Evolutionary conservation across 768 basidiomycete species (phyloP), one percentile per base, ranked within the genome.

Genomic region (Kwoniella mangroviensis): DNA sequence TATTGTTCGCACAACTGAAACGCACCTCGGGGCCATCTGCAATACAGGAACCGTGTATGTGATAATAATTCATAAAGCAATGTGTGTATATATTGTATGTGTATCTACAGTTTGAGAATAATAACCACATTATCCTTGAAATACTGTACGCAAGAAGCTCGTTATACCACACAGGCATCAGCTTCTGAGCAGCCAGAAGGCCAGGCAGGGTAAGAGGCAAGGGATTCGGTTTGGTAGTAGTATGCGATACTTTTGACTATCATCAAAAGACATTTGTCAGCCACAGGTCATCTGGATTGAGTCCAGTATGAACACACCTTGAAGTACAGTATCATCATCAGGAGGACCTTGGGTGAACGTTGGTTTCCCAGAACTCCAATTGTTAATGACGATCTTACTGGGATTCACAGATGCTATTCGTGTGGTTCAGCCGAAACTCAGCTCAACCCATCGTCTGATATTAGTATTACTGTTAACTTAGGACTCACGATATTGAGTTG

Each of bases 281-380:
- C 45, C 15, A 7, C 26, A 13, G 19, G 15, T 21, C 45, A 62
- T 19, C 41, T 43, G 22, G 49, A 28, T 34, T 9, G 34, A 7
- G 60, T 15, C 15, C 45, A 49, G 60, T 19, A 15, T 13, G 2
- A 22, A 51, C 67, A 34, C 45, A 72, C 71, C 65, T 22, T 58
- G 64, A 51, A 75, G 40, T 45, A 69, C 65, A 13, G 66, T 64
- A 42, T 71, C 70, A 10, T 65, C 21, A 7, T 54, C 63, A 9
- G 73, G 73, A 42, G 73, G 73, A 61, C 66, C 67, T 9, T 45
- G 28, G 7, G 70, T 67, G 56, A 71, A 75, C 57, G 34, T 49
- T 10, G 21, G 24, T 54, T 72, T 67, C 1, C 67, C 73, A 21
- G 68, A 69, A 15, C 67, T 67, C 73, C 70, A 72, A 58, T 75